Base-by-base conservation (phyloP, 805 yeast species). In the Wickerhamiella lipophila region DNA sequence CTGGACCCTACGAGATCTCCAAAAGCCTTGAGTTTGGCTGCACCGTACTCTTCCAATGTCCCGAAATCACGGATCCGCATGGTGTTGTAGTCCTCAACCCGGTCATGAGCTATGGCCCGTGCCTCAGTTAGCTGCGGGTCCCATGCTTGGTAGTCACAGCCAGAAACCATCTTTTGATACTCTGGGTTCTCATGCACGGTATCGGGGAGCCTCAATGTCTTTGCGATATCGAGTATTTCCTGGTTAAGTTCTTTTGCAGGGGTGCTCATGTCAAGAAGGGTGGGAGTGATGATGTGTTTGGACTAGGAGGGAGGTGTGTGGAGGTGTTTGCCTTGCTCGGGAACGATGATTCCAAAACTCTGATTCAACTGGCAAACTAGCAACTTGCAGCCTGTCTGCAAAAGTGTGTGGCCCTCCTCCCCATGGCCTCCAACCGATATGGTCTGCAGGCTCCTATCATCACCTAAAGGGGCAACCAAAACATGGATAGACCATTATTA, bases 1-100 rank as follows among this genome's bases (percentile, higher is more conserved):
- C 68, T 57, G 34, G 62, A 61, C 11, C 86, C 86, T 44, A 81
- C 68, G 16, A 79, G 60, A 16, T 58, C 59, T 12, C 53, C 52
- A 22, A 77, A 58, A 52, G 60, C 60, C 15, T 59, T 64, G 22
- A 47, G 53, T 39, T 79, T 67, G 6, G 73, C 74, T 11, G 59
- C 56, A 48, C 49, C 47, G 43, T 59, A 61, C 46, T 61, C 61
- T 13, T 62, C 65, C 22, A 54, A 11, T 3, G 19, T 46, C 7
- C 3, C 30, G n/a, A 47, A 55, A 34, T 60, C 55, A 11, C 56
- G 55, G 8, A 59, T 64, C n/a, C 61, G 51, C 21, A 64, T 34
- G 30, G 46, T 49, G 47, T 60, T 53, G 43, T 61, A 58, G 25
- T 63, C 61, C 32, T 61, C 59, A 50, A 58, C 45, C 43, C 56